phyloP scores from a whole-genome alignment of 23 red algal genomes.

The Gracilaria caudata region DNA sequence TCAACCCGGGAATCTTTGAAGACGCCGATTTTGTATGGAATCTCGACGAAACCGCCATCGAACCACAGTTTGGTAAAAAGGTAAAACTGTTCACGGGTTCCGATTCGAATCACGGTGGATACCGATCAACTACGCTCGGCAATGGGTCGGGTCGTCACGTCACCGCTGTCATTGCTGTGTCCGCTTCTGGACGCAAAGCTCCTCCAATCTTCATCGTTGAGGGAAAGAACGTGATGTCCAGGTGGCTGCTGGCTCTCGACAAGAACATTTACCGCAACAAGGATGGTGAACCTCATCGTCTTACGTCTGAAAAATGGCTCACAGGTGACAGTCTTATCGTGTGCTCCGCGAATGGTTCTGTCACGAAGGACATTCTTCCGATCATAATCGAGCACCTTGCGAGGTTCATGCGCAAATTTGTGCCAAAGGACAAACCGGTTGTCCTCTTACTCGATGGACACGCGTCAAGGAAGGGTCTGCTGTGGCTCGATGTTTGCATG shows the following conservation, averaged over 20 bases:
- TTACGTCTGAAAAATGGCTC: too few relatives aligned
- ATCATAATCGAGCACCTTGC: constrained; percentile 17
- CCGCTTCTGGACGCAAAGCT: background rate
- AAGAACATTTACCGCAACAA: background rate
- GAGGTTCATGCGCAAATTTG: constrained; percentile 9
- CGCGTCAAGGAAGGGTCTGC: background rate
- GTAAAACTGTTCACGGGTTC: background rate
- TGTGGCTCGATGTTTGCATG: background rate
- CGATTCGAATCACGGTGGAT: background rate
- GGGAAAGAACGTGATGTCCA: background rate
- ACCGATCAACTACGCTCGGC: background rate
- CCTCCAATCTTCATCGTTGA: constrained; percentile 30
- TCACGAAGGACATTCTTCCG: background rate
- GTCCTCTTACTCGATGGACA: constrained; percentile 29
- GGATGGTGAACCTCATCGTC: too few relatives aligned
- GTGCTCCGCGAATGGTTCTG: background rate
- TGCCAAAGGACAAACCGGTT: background rate
- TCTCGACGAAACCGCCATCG: constrained; percentile 31
- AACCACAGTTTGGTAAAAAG: background rate
- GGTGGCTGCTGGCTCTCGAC: background rate
- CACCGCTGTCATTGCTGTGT: constrained; percentile 9
- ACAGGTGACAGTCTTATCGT: too few relatives aligned
- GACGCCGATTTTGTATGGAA: background rate
- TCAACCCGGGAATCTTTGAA: constrained; percentile 6
- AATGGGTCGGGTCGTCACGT: background rate